phyloP scores from a whole-genome alignment of 805 yeast species.

The Candida pseudoglaebosa region DNA sequence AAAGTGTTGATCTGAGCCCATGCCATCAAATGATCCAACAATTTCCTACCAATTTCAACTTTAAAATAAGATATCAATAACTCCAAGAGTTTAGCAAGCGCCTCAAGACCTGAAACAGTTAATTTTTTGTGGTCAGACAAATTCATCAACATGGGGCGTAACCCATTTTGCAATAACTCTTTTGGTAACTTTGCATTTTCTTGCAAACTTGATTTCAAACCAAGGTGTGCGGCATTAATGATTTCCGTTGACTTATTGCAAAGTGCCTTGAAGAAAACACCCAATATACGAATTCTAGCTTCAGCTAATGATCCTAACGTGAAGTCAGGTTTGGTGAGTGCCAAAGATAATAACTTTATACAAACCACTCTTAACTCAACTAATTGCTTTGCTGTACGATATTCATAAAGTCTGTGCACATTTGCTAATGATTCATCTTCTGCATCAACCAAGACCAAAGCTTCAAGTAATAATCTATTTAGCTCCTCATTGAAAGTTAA shows the following conservation, averaged over 20 bases:
- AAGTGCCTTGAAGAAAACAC: conserved; percentile 91
- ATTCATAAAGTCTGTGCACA: conserved; percentile 79
- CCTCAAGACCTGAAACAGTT: conserved; percentile 86
- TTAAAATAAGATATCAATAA: conserved; percentile 87
- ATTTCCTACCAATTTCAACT: conserved; percentile 92
- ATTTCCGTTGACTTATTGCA: conserved; percentile 81
- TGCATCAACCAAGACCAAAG: conserved; percentile 92
- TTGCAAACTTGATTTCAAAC: conserved; percentile 75
- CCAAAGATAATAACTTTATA: conserved; percentile 74
- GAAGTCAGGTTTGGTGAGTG: conserved; percentile 81
- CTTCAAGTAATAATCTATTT: conserved; percentile 80
- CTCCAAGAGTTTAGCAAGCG: conserved; percentile 81
- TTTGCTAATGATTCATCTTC: conserved; percentile 94
- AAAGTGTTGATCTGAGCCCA: conserved; percentile 88
- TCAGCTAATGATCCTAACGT: conserved; percentile 69
- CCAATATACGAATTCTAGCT: conserved; percentile 79
- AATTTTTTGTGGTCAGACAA: conserved; percentile 88
- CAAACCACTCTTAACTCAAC: conserved; percentile 88
- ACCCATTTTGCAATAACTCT: conserved; percentile 89
- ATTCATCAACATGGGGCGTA: conserved; percentile 93
- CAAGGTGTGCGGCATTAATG: conserved; percentile 90
- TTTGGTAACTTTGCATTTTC: conserved; percentile 89
- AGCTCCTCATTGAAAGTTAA: conserved; percentile 86
- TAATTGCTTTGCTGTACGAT: conserved; percentile 83
- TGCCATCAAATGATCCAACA: conserved; percentile 89